These are phyloP conservation scores for Alisma plantagoaquatica DNA, from an alignment of 106 monocot genomes.

Conservation along the genomic window DNA sequence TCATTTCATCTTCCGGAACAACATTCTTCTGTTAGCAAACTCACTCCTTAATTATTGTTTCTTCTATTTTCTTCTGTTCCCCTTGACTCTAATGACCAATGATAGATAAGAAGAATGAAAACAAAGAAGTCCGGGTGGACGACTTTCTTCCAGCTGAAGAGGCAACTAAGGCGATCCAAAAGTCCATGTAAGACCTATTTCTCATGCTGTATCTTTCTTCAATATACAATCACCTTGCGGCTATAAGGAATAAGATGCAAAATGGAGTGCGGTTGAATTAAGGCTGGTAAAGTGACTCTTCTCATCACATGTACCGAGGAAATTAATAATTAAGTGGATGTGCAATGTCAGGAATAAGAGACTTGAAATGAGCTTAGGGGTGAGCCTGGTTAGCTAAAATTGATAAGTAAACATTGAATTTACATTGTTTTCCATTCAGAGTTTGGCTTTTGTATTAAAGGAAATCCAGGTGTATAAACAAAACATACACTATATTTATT, in stretches of 20 bases:
- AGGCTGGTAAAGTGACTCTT: no score
- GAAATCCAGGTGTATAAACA: no score
- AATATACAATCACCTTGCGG: background rate
- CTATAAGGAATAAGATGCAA: no score
- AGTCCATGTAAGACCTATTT: slow-evolving; percentile 60
- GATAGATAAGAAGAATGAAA: slow-evolving; percentile 78
- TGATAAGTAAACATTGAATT: no score
- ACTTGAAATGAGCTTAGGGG: no score
- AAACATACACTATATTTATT: no score
- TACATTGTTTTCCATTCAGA: no score
- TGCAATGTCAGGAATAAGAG: no score
- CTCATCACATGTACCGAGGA: background rate
- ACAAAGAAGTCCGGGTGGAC: slow-evolving; percentile 70
- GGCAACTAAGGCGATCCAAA: slow-evolving; percentile 46
- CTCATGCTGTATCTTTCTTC: background rate
- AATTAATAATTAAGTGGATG: background rate
- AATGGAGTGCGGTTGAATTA: no score
- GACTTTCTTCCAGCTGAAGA: slow-evolving; percentile 58
- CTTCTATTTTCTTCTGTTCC: background rate
- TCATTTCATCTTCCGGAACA: background rate
- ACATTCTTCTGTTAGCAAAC: background rate
- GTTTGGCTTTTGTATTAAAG: no score
- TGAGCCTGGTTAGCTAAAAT: no score
- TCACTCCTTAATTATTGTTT: background rate
- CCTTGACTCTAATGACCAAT: slow-evolving; percentile 6